Evolutionary conservation across 352 stramenopile genomes (phyloP).

Genomic region (Thalassiosira exigua): DNA sequence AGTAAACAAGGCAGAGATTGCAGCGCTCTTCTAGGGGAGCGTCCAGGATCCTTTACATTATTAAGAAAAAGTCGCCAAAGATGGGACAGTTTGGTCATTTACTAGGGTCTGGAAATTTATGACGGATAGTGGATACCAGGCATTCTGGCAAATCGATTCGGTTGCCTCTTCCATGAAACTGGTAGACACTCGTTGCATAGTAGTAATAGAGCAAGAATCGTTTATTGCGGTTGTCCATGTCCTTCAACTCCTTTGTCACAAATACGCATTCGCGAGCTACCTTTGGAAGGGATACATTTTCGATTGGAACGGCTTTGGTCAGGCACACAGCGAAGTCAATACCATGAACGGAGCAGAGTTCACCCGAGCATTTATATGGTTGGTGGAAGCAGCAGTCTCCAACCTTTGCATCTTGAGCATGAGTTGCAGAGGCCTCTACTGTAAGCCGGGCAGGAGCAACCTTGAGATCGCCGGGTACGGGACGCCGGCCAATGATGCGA

Average conservation of each 20-base stretch:
- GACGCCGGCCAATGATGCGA: neutral
- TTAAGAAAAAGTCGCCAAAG: no score
- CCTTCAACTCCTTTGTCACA: conserved; percentile 2
- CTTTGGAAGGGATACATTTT: neutral
- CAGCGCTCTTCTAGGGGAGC: no score
- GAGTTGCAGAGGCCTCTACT: neutral
- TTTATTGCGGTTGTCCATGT: conserved; percentile 16
- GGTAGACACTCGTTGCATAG: conserved; percentile 33
- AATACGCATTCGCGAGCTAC: conserved; percentile 25
- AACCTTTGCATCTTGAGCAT: neutral
- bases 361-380: neutral
- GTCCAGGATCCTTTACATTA: no score
- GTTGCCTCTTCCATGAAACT: conserved; percentile 22
- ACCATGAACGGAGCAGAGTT: conserved; percentile 5
- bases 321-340: conserved; percentile 11
- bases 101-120: conserved; percentile 3
- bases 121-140: conserved; percentile 5
- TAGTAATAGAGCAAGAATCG: conserved; percentile 33
- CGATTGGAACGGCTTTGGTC: neutral
- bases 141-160: conserved; percentile 18
- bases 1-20: neutral
- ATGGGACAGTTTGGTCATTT: no score
- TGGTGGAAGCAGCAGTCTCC: neutral
- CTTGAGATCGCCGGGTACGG: neutral
- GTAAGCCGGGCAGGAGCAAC: neutral